Evolutionary conservation across 1,284 basidiomycete species (phyloP), one percentile per base, ranked within the genome.

Genomic region (Ceratobasidium theobromae): DNA sequence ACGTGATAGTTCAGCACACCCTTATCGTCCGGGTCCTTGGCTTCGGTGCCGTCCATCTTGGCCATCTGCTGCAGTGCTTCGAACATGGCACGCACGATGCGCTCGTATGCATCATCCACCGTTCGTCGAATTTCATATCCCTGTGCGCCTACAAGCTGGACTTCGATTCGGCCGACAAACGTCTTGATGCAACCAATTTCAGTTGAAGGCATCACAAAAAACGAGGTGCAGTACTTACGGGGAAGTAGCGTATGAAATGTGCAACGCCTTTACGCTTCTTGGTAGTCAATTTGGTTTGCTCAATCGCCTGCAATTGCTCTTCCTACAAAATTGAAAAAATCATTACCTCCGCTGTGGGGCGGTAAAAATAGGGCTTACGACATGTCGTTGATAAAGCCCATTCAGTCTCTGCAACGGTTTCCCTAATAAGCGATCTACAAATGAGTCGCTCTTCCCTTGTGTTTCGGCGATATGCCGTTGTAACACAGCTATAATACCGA

Each of bases 1-100:
- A 98, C 93, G 74, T 97, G 92, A 73, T 95, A 97, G 75, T 98
- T 98, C 62, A 98, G 81, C 74, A 96, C 93, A 0, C 94, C 94
- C 76, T 99, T 99, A 77, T 96, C 96, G 72, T 97, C 95, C 0
- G 86, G 88, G 23, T 74, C 75, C 71, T 90, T 73, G 8, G 72
- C 73, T 30, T 76, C 75, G 0, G 73, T 91, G 0, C 89, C 89
- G 66, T 93, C 89, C 79, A 94, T 79, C 75, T 95, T 96, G 9
- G 94, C 94, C 84, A 98, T 93, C 69, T 97, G 93, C 77, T 95
- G 95, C 62, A 99, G 77, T 16, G 86, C 88, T 49, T 94, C 93
- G 72, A 98, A 95, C 84, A 98, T 96, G 27, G 87, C 81, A 67
- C 89, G 85, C 32, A 93, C 89, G 49, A 98, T 90, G 71, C 83